Evolutionary conservation across 176 grass and related monocot species (phyloP), one percentile per base, ranked within the genome.

Genomic region (Echinochloa phyllopogon): DNA sequence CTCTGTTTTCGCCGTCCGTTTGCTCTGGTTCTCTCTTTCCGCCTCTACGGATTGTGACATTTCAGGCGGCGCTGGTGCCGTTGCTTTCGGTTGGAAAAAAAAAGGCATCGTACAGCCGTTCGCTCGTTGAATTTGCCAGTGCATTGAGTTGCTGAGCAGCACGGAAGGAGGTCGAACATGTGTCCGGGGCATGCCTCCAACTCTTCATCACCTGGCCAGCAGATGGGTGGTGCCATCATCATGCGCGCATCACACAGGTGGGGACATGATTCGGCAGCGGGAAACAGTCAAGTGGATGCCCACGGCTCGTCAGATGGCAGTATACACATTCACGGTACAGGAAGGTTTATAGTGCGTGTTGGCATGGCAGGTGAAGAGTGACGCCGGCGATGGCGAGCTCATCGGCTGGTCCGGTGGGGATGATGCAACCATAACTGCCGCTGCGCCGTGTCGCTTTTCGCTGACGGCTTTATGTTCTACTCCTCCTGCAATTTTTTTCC

Each of bases 351-450:
- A 43, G 41, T 50, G 80, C 37, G 56, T 36, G n/a, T n/a, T n/a
- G n/a, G n/a, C n/a, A n/a, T 16, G 38, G 64, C 69, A 56, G 80
- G 65, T 72, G 50, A 23, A 17, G 62, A 18, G 42, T 78, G 86
- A 88, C 15, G 80, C 80, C 53, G n/a, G n/a, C n/a, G n/a, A n/a
- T n/a, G 20, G 40, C n/a, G 24, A 24, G 44, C 10, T 63, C 20
- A 6, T 70, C 78, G 44, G 61, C 60, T 17, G 58, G 86, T 41
- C 65, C 79, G 40, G 55, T 18, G 15, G 18, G n/a, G 74, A 20
- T 84, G 81, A 84, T 21, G 45, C 14, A 63, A 78, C 42, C 15
- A 38, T 81, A 88, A 88, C 86, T 65, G 74, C 62, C 58, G 24
- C 47, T 5, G 37, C 36, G 17, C 9, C 65, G 14, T 81, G 65